Base-by-base conservation (phyloP, 192 early-diverging fungal species). In the Linnemannia exigua region DNA sequence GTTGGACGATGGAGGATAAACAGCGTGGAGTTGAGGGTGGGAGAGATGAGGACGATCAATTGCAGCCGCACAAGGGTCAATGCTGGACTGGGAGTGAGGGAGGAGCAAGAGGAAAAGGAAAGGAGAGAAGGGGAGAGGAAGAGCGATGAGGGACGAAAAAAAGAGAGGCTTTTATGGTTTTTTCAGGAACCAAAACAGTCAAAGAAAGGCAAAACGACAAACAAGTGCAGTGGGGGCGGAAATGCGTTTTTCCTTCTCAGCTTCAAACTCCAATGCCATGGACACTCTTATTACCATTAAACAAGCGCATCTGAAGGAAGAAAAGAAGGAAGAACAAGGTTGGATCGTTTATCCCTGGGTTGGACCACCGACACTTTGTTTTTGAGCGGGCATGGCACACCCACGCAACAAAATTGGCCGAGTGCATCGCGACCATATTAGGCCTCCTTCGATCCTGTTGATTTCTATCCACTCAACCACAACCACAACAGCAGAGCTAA, bases 321-420 rank as follows among this genome's bases (percentile, higher is more conserved):
- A 68, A 37, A 35, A 68, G 12, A 38, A 68, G n/a, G 22, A 11
- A 58, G 28, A 63, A 31, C 58, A 63, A 63, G 58, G 58, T 63
- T 63, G 58, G 9, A 31, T 28, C 58, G 19, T 70, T 41, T 70
- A 33, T 70, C 68, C 67, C 68, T 41, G 36, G 36, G 38, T 70
- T 41, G 20, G 36, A 38, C 31, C 38, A 16, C 36, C 67, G 33
- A 20, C 38, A 7, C 0, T 41, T 14, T 38, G 31, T 38, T 25
- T 69, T 19, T n/a, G 11, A 11, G 68, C 36, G 36, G 38, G 36
- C 37, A 70, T 38, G 68, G 20, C 19, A 38, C 19, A 31, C 28
- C 22, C 20, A 52, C 51, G n/a, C 41, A 44, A 44, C 41, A 44
- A 6, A 44, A 44, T 44, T 44, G 3, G 41, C 41, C 41, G 58